phyloP scores from a whole-genome alignment of 2,329 filamentous ascomycete species.

The Emericellopsis cladophorae region DNA sequence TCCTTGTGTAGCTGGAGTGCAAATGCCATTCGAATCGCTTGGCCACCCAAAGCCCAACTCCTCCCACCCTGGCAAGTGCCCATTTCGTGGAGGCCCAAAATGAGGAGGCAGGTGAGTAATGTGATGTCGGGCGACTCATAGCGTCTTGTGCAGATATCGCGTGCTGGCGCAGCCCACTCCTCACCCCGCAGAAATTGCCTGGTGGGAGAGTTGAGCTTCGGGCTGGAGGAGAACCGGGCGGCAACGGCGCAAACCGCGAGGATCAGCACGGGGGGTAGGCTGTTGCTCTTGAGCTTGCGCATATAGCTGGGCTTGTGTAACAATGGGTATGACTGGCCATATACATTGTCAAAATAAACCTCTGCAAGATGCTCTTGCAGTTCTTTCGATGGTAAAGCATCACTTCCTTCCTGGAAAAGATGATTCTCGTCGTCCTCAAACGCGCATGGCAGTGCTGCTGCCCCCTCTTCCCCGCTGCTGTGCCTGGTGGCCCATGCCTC shows the following conservation, averaged over 20 bases:
- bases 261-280: conserved; percentile 77
- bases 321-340: conserved; percentile 88
- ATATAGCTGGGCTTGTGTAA: conserved; percentile 97
- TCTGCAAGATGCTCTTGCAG: conserved; percentile 89
- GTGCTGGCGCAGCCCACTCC: conserved; percentile 77
- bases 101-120: conserved; percentile 78
- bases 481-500: conserved; percentile 51
- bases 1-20: conserved; percentile 89
- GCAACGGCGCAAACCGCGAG: conserved; percentile 92
- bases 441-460: background rate
- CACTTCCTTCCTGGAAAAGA: conserved; percentile 68
- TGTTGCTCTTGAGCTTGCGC: conserved; percentile 54
- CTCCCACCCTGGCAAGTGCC: conserved; percentile 92
- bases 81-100: conserved; percentile 88
- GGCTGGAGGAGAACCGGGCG: conserved; percentile 88
- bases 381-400: conserved; percentile 71
- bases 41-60: conserved; percentile 91
- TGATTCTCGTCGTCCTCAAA: conserved; percentile 63
- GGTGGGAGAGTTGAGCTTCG: conserved; percentile 61
- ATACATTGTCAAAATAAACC: conserved; percentile 90
- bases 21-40: conserved; percentile 94
- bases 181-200: conserved; percentile 75
- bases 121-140: conserved; percentile 96
- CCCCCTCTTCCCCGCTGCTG: background rate
- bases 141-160: conserved; percentile 72